Percentiles rank a stretch among this genome's conserved stretches.
Evolutionary conservation across 495 filamentous ascomycete genomes (phyloP).

Genomic region (Penicillium daleae): DNA sequence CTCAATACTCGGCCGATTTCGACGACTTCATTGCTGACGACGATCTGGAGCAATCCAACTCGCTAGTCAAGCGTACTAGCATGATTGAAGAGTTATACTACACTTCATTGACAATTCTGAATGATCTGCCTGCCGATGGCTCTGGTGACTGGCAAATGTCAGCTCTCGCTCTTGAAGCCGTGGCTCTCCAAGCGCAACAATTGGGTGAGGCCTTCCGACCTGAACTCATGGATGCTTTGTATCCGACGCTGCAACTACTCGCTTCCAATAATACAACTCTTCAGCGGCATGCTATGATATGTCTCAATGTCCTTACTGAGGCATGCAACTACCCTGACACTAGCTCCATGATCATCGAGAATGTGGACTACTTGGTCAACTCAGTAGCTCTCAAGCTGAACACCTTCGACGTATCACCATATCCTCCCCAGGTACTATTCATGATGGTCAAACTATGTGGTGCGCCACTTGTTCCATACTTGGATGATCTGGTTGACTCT

Average conservation of each 20-base stretch:
- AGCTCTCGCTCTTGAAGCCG: slow-evolving; percentile 73
- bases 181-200: slow-evolving; percentile 71
- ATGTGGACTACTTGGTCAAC: slow-evolving; percentile 96
- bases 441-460: slow-evolving; percentile 95
- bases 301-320: slow-evolving; percentile 75
- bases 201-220: slow-evolving; percentile 70
- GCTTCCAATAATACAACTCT: slow-evolving; percentile 70
- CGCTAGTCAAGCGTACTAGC: slow-evolving; percentile 50
- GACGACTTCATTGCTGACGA: slow-evolving; percentile 66
- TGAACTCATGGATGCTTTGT: slow-evolving; percentile 89
- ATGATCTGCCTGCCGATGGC: slow-evolving; percentile 50
- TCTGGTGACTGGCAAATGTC: slow-evolving; percentile 68
- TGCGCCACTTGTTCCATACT: slow-evolving; percentile 76
- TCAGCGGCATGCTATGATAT: slow-evolving; percentile 80
- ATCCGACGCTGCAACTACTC: slow-evolving; percentile 84
- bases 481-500: slow-evolving; percentile 87
- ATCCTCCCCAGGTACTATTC: slow-evolving; percentile 84
- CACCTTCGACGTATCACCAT: slow-evolving; percentile 86
- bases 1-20: slow-evolving; percentile 52
- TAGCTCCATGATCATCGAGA: slow-evolving; percentile 81
- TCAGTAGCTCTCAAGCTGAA: slow-evolving; percentile 87
- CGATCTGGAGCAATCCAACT: slow-evolving; percentile 36
- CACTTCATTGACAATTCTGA: slow-evolving; percentile 68
- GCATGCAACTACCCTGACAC: slow-evolving; percentile 76
- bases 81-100: slow-evolving; percentile 81